These are phyloP conservation scores for Trichomonas gallinae DNA, from an alignment of 208 protist species.

Conservation along the genomic window DNA sequence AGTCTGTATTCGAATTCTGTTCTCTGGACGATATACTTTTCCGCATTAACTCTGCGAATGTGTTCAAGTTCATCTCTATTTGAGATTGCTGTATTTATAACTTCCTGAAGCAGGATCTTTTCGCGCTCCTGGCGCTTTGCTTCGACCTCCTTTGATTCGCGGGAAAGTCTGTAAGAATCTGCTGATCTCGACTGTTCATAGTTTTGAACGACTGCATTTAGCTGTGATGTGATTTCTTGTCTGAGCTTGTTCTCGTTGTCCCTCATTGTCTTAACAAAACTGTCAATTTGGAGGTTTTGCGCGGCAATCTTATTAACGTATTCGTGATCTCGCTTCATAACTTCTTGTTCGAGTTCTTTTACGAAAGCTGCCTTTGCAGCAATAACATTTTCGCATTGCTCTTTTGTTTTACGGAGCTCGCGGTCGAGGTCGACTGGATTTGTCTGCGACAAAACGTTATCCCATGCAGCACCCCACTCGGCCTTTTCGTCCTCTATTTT, in stretches of 20 bases:
- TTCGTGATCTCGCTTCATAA: slow-evolving; percentile 1
- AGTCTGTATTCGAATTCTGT: not conserved
- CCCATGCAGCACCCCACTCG: not conserved
- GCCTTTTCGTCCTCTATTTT: not conserved
- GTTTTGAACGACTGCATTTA: not conserved
- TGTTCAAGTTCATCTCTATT: not conserved
- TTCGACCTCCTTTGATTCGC: not conserved
- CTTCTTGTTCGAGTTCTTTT: not conserved
- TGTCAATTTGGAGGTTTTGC: not conserved
- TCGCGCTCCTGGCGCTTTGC: not conserved
- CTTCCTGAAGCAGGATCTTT: not conserved
- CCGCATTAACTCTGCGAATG: not conserved
- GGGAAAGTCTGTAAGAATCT: not conserved
- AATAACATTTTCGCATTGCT: not conserved
- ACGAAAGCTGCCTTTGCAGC: not conserved
- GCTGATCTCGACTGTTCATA: not conserved
- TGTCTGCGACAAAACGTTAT: not conserved
- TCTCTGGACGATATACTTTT: not conserved
- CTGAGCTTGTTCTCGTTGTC: not conserved
- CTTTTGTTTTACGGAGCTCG: not conserved
- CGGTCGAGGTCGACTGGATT: not conserved
- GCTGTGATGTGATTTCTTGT: not conserved
- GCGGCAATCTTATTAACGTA: slow-evolving; percentile 16
- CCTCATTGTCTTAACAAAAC: not conserved
- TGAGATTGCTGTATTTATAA: not conserved